Evolutionary conservation across 2,329 filamentous ascomycete genomes (phyloP).

Genomic region (Ceratocystis huliohia): DNA sequence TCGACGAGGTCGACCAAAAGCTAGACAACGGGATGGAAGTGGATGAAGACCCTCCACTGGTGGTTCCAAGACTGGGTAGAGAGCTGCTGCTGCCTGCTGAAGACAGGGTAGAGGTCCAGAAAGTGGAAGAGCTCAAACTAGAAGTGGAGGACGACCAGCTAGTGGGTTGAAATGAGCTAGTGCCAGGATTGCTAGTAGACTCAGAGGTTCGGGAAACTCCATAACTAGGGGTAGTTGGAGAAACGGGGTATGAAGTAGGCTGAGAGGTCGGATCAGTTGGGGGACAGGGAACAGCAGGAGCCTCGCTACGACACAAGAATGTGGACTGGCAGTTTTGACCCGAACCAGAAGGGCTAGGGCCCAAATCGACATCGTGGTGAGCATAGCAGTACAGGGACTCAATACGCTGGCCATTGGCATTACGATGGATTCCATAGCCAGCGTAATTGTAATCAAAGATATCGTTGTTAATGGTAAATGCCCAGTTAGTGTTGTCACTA

Average conservation of each 20-base stretch:
- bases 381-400: conserved; percentile 14
- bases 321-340: not conserved
- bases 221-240: conserved; percentile 2
- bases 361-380: not conserved
- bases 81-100: not conserved
- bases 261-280: not conserved
- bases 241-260: conserved; percentile 6
- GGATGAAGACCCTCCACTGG: not conserved
- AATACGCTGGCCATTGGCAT: conserved; percentile 1
- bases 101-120: not conserved
- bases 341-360: not conserved
- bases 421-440: conserved; percentile 13
- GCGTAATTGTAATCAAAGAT: conserved; percentile 13
- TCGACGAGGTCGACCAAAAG: not conserved
- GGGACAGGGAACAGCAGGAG: conserved; percentile 11
- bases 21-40: not conserved
- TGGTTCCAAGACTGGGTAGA: not conserved
- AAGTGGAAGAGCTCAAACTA: not conserved
- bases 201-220: not conserved
- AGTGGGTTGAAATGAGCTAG: not conserved
- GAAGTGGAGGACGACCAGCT: not conserved
- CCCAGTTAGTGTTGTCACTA: conserved; percentile 10
- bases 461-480: conserved; percentile 13
- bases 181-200: not conserved
- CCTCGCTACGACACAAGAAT: conserved; percentile 12